Evolutionary conservation across 768 basidiomycete species (phyloP), one percentile per base, ranked within the genome.

Genomic region (Psilocybe cubensis): DNA sequence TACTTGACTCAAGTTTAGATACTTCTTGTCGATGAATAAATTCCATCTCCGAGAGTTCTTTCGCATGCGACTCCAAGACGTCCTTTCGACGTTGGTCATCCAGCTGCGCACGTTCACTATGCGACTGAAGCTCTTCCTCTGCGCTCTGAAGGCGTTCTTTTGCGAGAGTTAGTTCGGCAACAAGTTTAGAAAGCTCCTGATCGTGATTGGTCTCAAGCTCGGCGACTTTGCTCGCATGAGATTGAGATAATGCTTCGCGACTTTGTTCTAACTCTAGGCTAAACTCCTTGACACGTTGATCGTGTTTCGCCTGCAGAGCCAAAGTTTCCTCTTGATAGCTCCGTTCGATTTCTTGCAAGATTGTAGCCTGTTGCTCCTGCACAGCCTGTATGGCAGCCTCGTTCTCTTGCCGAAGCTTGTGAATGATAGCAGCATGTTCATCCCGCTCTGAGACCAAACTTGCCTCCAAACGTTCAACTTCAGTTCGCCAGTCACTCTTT

Each of bases 311-410:
- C 66, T 80, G 79, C 57, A 89, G 67, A 27, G 75, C 68, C 6
- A 74, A 68, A n/a, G 83, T 58, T 43, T 88, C 85, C 56, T 79
- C 79, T 45, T 83, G 77, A 61, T 92, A 87, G 8, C 76, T 76
- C 31, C 71, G 78, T 61, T 84, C 81, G 29, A 88, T 63, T 55
- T 86, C 83, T 50, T 79, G 72, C 7, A 92, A 73, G 40, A 83
- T 70, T 1, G 69, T 62, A 4, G 80, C 77, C 49, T 91, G 85
- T 59, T 85, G 81, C 65, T 84, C 81, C 66, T 82, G 79, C 27
- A 84, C 72, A 24, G 70, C 63, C 42, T 72, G 75, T 10, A 84
- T 64, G 1, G 80, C 72, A 2, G 76, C 74, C 47, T 86, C 85
- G 52, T 81, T 66, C 43, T 86, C 83, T 73, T 74, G 59, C 66